phyloP scores from a whole-genome alignment of 1,139 yeast genomes.

The Hemisphaericaspora lyxosophila region DNA sequence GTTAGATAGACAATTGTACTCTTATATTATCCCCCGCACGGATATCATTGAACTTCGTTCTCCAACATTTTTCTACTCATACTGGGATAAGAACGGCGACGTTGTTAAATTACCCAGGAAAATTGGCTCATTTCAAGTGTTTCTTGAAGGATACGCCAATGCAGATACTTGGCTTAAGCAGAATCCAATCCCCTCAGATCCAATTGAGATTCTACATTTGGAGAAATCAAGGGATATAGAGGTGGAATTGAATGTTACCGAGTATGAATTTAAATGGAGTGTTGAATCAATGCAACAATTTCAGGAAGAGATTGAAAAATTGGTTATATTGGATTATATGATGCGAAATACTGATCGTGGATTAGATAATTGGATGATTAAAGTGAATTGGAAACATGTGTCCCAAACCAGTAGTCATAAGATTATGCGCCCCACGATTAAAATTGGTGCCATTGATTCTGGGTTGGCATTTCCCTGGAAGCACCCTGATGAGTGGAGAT shows the following conservation, averaged over 20 bases:
- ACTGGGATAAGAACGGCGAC: constrained; percentile 40
- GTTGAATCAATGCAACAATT: constrained; percentile 49
- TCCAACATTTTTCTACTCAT: constrained; percentile 54
- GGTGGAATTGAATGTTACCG: constrained; percentile 17
- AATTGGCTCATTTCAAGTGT: constrained; percentile 68
- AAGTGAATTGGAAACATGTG: constrained; percentile 46
- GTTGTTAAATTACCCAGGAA: constrained; percentile 41
- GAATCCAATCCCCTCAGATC: constrained; percentile 55
- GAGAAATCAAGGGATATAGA: constrained; percentile 22
- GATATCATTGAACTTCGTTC: constrained; percentile 57
- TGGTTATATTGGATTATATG: constrained; percentile 69
- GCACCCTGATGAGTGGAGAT: constrained; percentile 81
- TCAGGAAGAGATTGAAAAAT: constrained; percentile 63
- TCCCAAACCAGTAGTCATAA: constrained; percentile 7
- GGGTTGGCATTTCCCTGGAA: constrained; percentile 82
- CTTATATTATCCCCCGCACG: constrained; percentile 66
- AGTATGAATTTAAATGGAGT: constrained; percentile 53
- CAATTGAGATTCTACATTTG: constrained; percentile 14
- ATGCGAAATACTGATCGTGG: constrained; percentile 79
- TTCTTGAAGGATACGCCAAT: constrained; percentile 56
- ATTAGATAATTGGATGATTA: constrained; percentile 77
- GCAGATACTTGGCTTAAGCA: constrained; percentile 60
- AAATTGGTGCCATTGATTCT: constrained; percentile 73
- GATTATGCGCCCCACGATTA: constrained; percentile 39
- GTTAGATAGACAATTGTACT: constrained; percentile 57